Conservation (phyloP, 805 yeast species). For the Monosporozyma aerobia region DNA sequence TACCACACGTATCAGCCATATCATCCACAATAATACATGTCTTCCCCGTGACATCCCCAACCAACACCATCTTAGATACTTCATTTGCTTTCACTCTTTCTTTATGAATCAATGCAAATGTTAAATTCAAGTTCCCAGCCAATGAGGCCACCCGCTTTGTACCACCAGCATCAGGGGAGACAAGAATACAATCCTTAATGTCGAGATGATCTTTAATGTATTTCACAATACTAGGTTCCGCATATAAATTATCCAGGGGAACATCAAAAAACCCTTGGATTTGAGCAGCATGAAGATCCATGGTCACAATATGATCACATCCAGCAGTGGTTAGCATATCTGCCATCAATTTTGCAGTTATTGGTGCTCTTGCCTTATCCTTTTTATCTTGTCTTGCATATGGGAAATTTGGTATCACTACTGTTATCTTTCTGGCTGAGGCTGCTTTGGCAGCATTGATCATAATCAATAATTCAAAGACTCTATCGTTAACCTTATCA, state of each 20-base stretch:
- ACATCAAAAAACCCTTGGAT: conserved; percentile 77
- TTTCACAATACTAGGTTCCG: conserved; percentile 72
- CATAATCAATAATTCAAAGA: conserved; percentile 65
- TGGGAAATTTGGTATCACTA: conserved; percentile 73
- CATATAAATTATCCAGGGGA: conserved; percentile 76
- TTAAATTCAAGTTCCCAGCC: conserved; percentile 69
- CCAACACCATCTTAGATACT: conserved; percentile 74
- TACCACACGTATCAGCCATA: conserved; percentile 87
- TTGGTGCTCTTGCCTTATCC: conserved; percentile 77
- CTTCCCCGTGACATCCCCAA: conserved; percentile 72
- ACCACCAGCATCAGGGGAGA: conserved; percentile 87
- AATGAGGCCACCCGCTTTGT: conserved; percentile 79
- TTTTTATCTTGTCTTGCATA: conserved; percentile 82
- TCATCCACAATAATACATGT: conserved; percentile 73
- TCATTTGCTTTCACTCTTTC: conserved; percentile 79
- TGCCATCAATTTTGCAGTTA: conserved; percentile 80
- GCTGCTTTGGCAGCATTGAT: conserved; percentile 81
- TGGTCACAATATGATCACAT: conserved; percentile 75
- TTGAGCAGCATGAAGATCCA: conserved; percentile 81
- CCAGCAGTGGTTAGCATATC: conserved; percentile 77
- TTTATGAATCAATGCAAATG: conserved; percentile 75
- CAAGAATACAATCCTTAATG: conserved; percentile 53
- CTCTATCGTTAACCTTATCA: conserved; percentile 65
- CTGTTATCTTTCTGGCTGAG: conserved; percentile 73
- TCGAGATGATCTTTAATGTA: conserved; percentile 57